Percentiles rank a stretch among this genome's conserved stretches.
Evolutionary conservation across 129 eudicot species (phyloP).

Genomic region (sunflower (Helianthus annuus)): HanXRQr2.0-SUNRISE NC_035442.2:106323481-106323980

Average conservation of each 20-base stretch:
- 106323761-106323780: neutral
- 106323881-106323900: neutral
- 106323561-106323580: conserved; percentile 2
- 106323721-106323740: neutral
- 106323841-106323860: neutral
- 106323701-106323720: neutral
- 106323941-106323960: neutral
- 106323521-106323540: neutral
- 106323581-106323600: neutral
- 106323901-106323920: neutral
- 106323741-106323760: neutral
- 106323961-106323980: neutral
- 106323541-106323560: neutral
- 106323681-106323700: conserved; percentile 1
- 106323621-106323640: neutral
- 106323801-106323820: neutral
- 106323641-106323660: conserved; percentile 4
- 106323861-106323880: neutral
- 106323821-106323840: neutral
- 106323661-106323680: neutral
- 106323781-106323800: neutral
- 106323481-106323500: too few relatives aligned
- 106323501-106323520: neutral
- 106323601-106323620: conserved; percentile 3
- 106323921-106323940: neutral